These are phyloP conservation scores for Hanseniaspora meyeri DNA, from an alignment of 805 yeast genomes.

Conservation along the genomic window DNA sequence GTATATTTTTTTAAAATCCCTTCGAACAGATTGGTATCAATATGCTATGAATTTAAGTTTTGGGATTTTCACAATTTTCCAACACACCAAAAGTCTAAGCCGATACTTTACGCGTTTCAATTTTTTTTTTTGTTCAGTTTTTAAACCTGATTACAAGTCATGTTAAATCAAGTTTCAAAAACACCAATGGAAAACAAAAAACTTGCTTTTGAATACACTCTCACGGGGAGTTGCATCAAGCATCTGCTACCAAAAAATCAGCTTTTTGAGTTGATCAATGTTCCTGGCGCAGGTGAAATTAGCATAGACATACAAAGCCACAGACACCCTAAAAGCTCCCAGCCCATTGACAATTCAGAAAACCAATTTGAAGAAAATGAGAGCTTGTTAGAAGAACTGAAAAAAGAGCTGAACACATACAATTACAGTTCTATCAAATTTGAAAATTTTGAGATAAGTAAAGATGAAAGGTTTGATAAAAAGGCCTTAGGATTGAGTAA, in stretches of 20 bases:
- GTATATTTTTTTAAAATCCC: no score
- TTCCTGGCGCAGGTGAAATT: background rate
- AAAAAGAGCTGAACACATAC: background rate
- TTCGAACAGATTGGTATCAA: no score
- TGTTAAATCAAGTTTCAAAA: background rate
- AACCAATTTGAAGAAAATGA: background rate
- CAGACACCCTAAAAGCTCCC: no score
- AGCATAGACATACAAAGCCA: background rate
- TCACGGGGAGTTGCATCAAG: background rate
- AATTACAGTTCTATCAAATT: background rate
- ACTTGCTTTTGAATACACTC: background rate
- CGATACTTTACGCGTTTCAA: no score
- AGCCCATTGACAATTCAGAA: background rate
- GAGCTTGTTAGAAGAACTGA: background rate
- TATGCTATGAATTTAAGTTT: no score
- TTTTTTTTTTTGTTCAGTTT: no score
- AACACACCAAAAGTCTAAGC: no score
- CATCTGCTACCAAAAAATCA: conserved; percentile 4
- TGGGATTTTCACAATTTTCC: no score
- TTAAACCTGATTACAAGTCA: no score
- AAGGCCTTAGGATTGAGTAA: background rate
- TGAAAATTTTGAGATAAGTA: background rate
- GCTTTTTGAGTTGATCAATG: background rate
- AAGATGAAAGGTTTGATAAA: background rate
- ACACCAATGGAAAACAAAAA: background rate